phyloP scores from a whole-genome alignment of 23 red algal species.

The Pyropia haitanensis region DNA sequence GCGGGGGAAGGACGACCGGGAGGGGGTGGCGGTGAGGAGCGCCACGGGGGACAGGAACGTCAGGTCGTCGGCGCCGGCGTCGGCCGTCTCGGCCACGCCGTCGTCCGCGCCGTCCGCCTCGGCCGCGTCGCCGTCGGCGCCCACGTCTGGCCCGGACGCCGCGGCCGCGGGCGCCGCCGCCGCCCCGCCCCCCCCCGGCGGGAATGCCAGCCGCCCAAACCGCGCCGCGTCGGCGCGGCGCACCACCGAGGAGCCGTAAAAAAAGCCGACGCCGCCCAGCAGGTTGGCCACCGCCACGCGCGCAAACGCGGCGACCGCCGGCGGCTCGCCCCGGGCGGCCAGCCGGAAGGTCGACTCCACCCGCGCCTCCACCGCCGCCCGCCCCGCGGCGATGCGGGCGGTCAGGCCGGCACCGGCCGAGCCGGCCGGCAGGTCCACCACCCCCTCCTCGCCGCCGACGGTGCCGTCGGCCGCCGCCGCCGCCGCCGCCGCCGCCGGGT shows the following conservation, averaged over 20 bases:
- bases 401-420: constrained; percentile 13
- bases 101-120: no score
- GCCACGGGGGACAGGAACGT: constrained; percentile 17
- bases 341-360: constrained; percentile 46
- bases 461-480: no score
- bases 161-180: no score
- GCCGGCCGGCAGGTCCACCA: constrained; percentile 11
- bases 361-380: constrained; percentile 21
- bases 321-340: constrained; percentile 12
- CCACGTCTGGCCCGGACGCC: no score
- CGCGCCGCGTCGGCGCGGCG: not conserved
- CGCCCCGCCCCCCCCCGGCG: no score
- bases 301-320: constrained; percentile 24
- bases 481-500: no score
- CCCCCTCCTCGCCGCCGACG: no score
- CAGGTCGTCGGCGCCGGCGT: not conserved
- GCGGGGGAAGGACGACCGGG: constrained; percentile 69
- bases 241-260: constrained; percentile 61
- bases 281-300: constrained; percentile 55
- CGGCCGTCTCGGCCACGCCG: not conserved
- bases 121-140: not conserved
- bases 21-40: constrained; percentile 74
- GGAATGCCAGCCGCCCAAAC: no score
- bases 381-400: constrained; percentile 5
- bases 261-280: constrained; percentile 82